Evolutionary conservation across 2,329 filamentous ascomycete genomes (phyloP).

Genomic region (Thielaviopsis euricoi): DNA sequence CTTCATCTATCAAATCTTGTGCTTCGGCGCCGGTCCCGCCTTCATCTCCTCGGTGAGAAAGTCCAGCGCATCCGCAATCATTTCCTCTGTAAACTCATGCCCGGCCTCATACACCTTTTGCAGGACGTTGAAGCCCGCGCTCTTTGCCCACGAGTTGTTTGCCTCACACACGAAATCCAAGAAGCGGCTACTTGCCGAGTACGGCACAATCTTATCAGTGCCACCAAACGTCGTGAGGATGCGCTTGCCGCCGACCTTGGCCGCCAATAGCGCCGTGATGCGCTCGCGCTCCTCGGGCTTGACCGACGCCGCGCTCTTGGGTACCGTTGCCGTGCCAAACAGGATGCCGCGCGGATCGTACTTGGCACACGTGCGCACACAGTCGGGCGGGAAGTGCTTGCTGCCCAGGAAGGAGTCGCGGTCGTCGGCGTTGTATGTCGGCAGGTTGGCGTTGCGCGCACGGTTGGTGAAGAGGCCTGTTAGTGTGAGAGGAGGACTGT

Average conservation of each 20-base stretch:
- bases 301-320: conserved; percentile 21
- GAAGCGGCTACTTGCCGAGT: conserved; percentile 42
- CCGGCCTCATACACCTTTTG: conserved; percentile 53
- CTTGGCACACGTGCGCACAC: conserved; percentile 45
- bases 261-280: conserved; percentile 24
- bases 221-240: conserved; percentile 49
- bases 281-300: conserved; percentile 22
- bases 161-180: conserved; percentile 43
- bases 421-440: conserved; percentile 39
- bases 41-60: conserved; percentile 40
- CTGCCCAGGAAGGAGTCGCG: conserved; percentile 58
- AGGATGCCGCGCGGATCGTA: conserved; percentile 64
- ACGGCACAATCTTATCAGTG: conserved; percentile 58
- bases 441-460: conserved; percentile 51
- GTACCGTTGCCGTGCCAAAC: conserved; percentile 34
- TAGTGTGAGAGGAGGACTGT: too few relatives aligned
- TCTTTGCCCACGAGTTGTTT: conserved; percentile 36
- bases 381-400: conserved; percentile 53
- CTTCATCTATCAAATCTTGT: not conserved
- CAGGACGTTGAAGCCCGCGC: conserved; percentile 37
- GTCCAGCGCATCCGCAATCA: conserved; percentile 48
- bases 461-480: conserved; percentile 58
- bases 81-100: conserved; percentile 50
- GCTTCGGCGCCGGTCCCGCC: conserved; percentile 16
- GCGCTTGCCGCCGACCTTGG: conserved; percentile 41